phyloP scores from a whole-genome alignment of 2,329 filamentous ascomycete genomes.

The Onygenales sp. region DNA sequence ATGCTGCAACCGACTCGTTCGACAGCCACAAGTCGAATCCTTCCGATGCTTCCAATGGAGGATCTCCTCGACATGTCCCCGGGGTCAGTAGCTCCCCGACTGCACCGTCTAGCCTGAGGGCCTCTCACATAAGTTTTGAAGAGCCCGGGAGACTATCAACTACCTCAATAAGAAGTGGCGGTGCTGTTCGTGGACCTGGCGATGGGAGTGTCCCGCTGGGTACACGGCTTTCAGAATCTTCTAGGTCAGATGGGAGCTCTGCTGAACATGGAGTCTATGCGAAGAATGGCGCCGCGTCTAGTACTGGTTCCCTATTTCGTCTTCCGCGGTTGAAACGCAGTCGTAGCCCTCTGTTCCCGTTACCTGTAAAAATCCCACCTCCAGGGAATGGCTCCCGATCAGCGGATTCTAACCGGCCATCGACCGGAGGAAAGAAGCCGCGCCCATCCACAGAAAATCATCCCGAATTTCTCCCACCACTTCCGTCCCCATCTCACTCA shows the following conservation, averaged over 20 bases:
- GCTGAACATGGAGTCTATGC: constrained; percentile 55
- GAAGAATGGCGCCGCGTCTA: constrained; percentile 54
- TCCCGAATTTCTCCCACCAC: constrained; percentile 28
- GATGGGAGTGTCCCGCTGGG: constrained; percentile 58
- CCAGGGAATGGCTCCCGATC: constrained; percentile 28
- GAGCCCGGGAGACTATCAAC: constrained; percentile 46
- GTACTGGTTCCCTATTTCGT: constrained; percentile 68
- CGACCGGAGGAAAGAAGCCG: constrained; percentile 8
- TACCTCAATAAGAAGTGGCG: constrained; percentile 36
- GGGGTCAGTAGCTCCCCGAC: constrained; percentile 15
- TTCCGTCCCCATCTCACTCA: constrained; percentile 43
- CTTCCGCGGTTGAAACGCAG: constrained; percentile 69
- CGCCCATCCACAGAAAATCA: constrained; percentile 19
- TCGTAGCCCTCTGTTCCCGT: constrained; percentile 70
- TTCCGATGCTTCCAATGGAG: constrained; percentile 1
- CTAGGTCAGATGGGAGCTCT: constrained; percentile 76
- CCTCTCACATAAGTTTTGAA: constrained; percentile 49
- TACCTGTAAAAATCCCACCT: constrained; percentile 62
- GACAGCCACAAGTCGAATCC: constrained; percentile 5
- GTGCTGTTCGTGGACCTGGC: constrained; percentile 46
- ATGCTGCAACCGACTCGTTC: constrained; percentile 13
- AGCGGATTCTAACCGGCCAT: constrained; percentile 9
- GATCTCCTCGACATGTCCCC: neutral
- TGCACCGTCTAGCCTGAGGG: constrained; percentile 22
- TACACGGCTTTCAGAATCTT: constrained; percentile 71